Evolutionary conservation across 2,329 filamentous ascomycete genomes (phyloP).

Genomic region (Beauveria sp.): DNA sequence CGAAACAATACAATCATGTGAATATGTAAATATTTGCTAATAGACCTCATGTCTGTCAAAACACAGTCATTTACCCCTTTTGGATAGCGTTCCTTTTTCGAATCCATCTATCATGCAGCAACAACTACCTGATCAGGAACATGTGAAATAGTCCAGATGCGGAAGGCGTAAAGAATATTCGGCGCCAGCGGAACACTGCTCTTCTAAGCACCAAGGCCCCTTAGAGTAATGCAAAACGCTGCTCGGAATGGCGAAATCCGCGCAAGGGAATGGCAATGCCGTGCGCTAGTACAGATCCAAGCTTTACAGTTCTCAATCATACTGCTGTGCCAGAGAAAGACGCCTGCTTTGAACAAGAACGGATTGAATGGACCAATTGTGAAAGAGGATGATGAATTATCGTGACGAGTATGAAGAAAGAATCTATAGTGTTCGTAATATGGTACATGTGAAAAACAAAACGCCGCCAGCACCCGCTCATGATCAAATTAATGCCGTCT

Average conservation of each 20-base stretch:
- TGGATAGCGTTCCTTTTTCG: neutral
- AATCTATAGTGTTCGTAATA: neutral
- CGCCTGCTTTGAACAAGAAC: neutral
- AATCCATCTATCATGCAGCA: neutral
- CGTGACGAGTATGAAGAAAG: neutral
- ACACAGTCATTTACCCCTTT: neutral
- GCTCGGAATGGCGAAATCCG: neutral
- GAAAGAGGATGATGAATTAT: neutral
- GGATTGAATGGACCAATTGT: neutral
- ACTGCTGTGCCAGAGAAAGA: neutral
- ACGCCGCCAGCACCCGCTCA: conserved; percentile 9
- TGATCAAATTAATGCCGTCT: neutral
- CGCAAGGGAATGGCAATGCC: neutral
- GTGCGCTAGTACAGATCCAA: neutral
- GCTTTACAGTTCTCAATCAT: neutral
- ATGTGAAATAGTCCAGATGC: neutral
- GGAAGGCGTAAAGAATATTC: neutral
- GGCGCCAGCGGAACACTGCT: neutral
- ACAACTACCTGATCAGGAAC: neutral
- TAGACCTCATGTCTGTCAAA: neutral
- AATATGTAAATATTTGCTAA: neutral
- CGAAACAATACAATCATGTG: neutral
- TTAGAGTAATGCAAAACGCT: neutral
- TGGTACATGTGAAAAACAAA: neutral
- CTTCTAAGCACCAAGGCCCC: conserved; percentile 3